Evolutionary conservation across 1,284 basidiomycete genomes (phyloP).

Genomic region (Pseudozyma sp.): DNA sequence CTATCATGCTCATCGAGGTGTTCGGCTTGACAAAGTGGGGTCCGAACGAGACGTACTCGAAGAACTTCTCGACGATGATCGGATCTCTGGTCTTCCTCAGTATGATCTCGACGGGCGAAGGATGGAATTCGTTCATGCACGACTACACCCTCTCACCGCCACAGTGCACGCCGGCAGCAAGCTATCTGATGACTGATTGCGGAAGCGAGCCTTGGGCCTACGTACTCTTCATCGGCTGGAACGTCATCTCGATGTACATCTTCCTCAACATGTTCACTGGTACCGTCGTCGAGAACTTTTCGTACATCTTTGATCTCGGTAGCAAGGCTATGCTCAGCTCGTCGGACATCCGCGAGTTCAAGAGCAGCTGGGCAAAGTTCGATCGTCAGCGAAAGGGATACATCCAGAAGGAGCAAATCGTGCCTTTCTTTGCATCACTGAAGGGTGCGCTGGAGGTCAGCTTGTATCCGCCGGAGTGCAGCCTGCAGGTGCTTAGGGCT

Average conservation of each 20-base stretch:
- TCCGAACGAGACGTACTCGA: slow-evolving; percentile 76
- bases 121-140: slow-evolving; percentile 68
- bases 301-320: slow-evolving; percentile 92
- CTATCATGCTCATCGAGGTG: slow-evolving; percentile 88
- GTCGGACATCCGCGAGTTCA: slow-evolving; percentile 78
- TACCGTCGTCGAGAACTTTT: slow-evolving; percentile 96
- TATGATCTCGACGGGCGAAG: slow-evolving; percentile 73
- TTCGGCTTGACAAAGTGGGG: slow-evolving; percentile 93
- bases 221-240: slow-evolving; percentile 93
- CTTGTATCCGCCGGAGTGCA: slow-evolving; percentile 50
- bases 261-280: slow-evolving; percentile 82
- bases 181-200: slow-evolving; percentile 83
- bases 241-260: slow-evolving; percentile 85
- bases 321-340: slow-evolving; percentile 85
- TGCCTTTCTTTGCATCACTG: slow-evolving; percentile 77
- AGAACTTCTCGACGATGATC: slow-evolving; percentile 86
- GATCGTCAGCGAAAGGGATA: slow-evolving; percentile 83
- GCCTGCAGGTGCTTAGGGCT: slow-evolving; percentile 39
- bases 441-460: slow-evolving; percentile 61
- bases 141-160: slow-evolving; percentile 76
- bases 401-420: slow-evolving; percentile 79
- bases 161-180: slow-evolving; percentile 78
- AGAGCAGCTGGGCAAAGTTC: slow-evolving; percentile 90
- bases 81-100: slow-evolving; percentile 85
- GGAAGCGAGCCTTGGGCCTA: slow-evolving; percentile 88